These are phyloP conservation scores for Blastocrithidia nonstop DNA, from an alignment of 208 protist species.

Conservation along the genomic window DNA sequence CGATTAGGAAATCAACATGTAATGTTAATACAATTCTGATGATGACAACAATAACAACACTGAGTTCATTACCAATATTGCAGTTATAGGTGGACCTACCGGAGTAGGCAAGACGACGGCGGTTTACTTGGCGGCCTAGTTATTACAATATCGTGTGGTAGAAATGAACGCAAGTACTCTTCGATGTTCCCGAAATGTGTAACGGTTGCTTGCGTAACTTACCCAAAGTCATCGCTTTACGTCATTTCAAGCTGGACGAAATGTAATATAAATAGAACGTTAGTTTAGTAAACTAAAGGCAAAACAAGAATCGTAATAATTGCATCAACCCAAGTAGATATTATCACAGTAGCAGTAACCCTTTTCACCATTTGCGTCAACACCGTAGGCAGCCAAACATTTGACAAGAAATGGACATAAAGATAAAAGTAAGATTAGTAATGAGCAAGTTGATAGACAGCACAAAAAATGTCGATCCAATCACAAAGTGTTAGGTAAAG, in stretches of 20 bases:
- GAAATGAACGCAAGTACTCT: slow-evolving; percentile 68
- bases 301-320: slow-evolving; percentile 16
- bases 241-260: slow-evolving; percentile 10
- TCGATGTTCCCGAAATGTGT: slow-evolving; percentile 50
- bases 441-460: too few species aligned
- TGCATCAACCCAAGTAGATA: background rate
- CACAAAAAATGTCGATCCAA: too few species aligned
- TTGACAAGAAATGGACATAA: slow-evolving; percentile 5
- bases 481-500: too few species aligned
- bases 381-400: background rate
- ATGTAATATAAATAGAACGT: slow-evolving; percentile 35
- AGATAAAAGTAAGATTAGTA: too few species aligned
- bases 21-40: too few species aligned
- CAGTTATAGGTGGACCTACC: slow-evolving; percentile 46
- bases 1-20: too few species aligned
- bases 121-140: slow-evolving; percentile 57
- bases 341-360: background rate
- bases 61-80: slow-evolving; percentile 52
- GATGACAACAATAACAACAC: slow-evolving; percentile 2
- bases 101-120: slow-evolving; percentile 64
- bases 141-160: slow-evolving; percentile 63
- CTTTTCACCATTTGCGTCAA: background rate
- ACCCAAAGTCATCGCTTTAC: slow-evolving; percentile 56
- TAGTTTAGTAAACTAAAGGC: slow-evolving; percentile 48
- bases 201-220: slow-evolving; percentile 60